A percentile compares a stretch with the other conserved stretches of the same genome.
These are phyloP conservation scores for Linnemannia hyalina DNA, from an alignment of 192 early-diverging fungal genomes.

Conservation along the genomic window DNA sequence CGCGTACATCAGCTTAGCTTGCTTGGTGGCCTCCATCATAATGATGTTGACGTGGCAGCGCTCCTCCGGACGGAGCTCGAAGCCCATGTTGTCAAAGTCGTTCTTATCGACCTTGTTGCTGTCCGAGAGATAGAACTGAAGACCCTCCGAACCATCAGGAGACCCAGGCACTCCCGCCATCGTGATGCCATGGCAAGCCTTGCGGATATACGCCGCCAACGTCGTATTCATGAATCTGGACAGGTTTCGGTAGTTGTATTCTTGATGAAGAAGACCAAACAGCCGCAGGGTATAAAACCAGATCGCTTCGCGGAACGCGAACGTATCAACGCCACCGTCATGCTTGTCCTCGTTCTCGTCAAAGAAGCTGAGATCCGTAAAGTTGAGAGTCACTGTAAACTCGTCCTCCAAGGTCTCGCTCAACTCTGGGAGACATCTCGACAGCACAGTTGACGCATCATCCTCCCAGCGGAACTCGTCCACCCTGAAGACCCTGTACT, in stretches of 20 bases:
- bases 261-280: conserved; percentile 67
- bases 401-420: conserved; percentile 66
- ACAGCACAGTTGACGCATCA: conserved; percentile 63
- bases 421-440: conserved; percentile 62
- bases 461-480: conserved; percentile 72
- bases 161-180: conserved; percentile 18
- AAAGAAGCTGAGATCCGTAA: conserved; percentile 68
- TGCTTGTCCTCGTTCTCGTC: conserved; percentile 57
- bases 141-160: conserved; percentile 13
- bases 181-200: conserved; percentile 56
- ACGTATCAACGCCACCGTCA: conserved; percentile 66
- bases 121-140: conserved; percentile 25
- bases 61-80: conserved; percentile 68
- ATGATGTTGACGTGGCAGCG: conserved; percentile 70
- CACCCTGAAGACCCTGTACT: conserved; percentile 60
- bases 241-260: conserved; percentile 65
- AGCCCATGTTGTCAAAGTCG: conserved; percentile 68
- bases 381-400: conserved; percentile 64
- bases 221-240: conserved; percentile 60
- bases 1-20: conserved; percentile 68
- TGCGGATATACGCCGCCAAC: conserved; percentile 60
- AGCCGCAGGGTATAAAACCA: conserved; percentile 68
- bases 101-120: conserved; percentile 54
- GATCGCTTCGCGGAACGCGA: conserved; percentile 67
- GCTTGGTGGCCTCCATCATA: conserved; percentile 66